A percentile compares a stretch with the other conserved stretches of the same genome.
Evolutionary conservation across 192 early-diverging fungal species (phyloP).

Genomic region (Podila clonocystis): DNA sequence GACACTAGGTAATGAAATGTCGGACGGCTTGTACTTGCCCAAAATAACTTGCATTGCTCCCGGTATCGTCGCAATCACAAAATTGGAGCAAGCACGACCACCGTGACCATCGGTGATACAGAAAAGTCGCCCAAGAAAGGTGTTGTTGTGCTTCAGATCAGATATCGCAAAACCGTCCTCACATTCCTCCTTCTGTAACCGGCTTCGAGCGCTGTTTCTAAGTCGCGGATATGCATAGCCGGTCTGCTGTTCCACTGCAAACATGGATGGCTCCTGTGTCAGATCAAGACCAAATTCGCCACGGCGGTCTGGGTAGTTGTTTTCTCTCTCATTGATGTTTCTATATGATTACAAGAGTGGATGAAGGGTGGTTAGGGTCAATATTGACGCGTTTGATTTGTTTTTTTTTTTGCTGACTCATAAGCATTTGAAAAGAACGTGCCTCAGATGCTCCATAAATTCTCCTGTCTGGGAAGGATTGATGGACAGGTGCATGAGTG

Average conservation of each 20-base stretch:
- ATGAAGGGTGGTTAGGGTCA: background rate
- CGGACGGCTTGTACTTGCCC: constrained; percentile 43
- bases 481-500: constrained; percentile 37
- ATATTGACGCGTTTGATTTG: too few species aligned
- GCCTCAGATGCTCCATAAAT: constrained; percentile 43
- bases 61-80: constrained; percentile 59
- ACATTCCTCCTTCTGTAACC: constrained; percentile 59
- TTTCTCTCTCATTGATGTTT: constrained; percentile 32
- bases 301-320: constrained; percentile 39
- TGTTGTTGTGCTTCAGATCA: constrained; percentile 50
- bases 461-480: constrained; percentile 49
- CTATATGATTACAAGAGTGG: constrained; percentile 5
- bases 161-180: constrained; percentile 64
- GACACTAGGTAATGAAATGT: constrained; percentile 35
- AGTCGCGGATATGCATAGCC: constrained; percentile 70
- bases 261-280: constrained; percentile 56
- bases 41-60: constrained; percentile 57
- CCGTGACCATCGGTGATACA: constrained; percentile 69
- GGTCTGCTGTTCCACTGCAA: constrained; percentile 63
- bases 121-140: constrained; percentile 56
- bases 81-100: constrained; percentile 63
- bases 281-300: constrained; percentile 49
- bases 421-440: background rate
- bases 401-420: too few species aligned
- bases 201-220: constrained; percentile 54